Evolutionary conservation across 305 asterid species (phyloP).

Genomic region (Fraxinus albicans): DNA sequence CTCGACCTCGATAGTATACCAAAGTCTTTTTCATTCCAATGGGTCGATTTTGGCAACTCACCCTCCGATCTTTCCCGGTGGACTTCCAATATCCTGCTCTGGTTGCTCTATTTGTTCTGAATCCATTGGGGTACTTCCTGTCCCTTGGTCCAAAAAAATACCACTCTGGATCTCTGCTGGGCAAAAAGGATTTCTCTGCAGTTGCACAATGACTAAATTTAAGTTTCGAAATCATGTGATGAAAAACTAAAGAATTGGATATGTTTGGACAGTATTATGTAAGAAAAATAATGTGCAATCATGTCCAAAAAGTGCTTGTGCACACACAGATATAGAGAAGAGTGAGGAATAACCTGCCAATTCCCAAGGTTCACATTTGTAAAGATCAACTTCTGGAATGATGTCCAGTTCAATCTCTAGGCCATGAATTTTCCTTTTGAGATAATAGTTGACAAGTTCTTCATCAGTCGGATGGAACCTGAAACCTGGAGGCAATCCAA

Average conservation of each 20-base stretch:
- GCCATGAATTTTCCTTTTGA: constrained; percentile 81
- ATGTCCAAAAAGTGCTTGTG: too few relatives aligned
- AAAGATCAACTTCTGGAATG: constrained; percentile 94
- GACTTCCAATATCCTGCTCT: constrained; percentile 96
- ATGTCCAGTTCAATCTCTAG: constrained; percentile 85
- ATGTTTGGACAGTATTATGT: too few relatives aligned
- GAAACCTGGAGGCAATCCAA: constrained; percentile 95
- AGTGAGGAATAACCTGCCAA: constrained; percentile 59
- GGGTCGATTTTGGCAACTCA: constrained; percentile 61
- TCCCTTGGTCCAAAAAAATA: constrained; percentile 96
- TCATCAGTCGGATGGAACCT: constrained; percentile 97
- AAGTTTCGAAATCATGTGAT: background rate
- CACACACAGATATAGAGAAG: background rate
- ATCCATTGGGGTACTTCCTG: constrained; percentile 93
- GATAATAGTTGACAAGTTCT: constrained; percentile 86
- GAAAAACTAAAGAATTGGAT: too few relatives aligned
- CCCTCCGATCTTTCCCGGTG: constrained; percentile 88
- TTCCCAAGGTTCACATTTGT: constrained; percentile 99
- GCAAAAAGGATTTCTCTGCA: constrained; percentile 89
- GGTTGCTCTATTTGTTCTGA: constrained; percentile 89
- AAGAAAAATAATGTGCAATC: too few relatives aligned
- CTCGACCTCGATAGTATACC: constrained; percentile 85
- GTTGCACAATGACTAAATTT: background rate
- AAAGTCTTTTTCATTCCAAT: constrained; percentile 95
- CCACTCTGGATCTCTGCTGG: constrained; percentile 98